Base-by-base conservation (phyloP, 345 rosid species). In the Boechera divaricarpa region DNA sequence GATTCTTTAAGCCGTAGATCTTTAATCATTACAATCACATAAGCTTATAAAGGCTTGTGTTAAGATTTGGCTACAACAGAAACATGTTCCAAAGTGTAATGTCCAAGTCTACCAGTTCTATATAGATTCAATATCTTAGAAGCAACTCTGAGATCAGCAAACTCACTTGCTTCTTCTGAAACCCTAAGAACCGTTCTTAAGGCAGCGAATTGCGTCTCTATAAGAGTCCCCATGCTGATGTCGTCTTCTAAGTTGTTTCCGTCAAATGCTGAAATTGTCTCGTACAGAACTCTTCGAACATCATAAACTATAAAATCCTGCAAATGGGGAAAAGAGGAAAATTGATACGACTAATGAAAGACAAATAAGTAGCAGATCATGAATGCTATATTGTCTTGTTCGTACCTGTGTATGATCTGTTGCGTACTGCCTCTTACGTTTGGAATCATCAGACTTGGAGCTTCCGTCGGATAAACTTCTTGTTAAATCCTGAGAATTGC, bases 61-160 rank as follows among this genome's bases (percentile, higher is more conserved):
- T 67, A 33, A 35, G 24, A 52, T 59, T 47, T 16, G 45, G 62
- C 6, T 72, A 72, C 45, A 53, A 41, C n/a, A 47, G 87, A 77
- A 74, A 81, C 70, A 59, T 67, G 57, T 63, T 93, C 98, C 63
- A 93, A 44, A 5, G 89, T 87, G 77, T 85, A 86, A 67, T 83
- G 96, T 52, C 92, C 98, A 41, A 92, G 88, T 82, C 97, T 86
- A 63, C 94, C 98, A n/a, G 90, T 90, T 21, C 91, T 91, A 64
- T 76, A 90, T n/a, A 92, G 74, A 83, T 89, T 88, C 56, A 90
- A 77, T 70, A 92, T 59, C 86, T 88, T 92, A 16, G 73, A 61
- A 53, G 89, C 90, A 68, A 88, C 89, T 69, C 67, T 86, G 36
- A 54, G 10, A 16, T 63, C 33, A 63, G 62, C 81, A 32, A 81